Conservation (phyloP, 768 basidiomycete genomes). For the Suillus cothurnatus region DNA sequence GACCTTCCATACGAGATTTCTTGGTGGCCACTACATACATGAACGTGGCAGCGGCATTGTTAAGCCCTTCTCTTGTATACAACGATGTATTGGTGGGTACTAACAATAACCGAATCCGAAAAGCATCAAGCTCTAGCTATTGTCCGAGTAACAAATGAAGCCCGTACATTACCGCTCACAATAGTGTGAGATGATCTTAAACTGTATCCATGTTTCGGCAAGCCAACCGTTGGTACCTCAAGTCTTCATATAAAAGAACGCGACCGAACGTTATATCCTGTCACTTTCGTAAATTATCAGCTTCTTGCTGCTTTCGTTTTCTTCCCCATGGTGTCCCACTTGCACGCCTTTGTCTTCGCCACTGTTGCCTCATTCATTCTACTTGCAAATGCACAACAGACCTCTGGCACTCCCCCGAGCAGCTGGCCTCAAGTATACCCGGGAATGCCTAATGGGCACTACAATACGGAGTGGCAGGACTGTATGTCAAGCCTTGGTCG, state of each 20-base stretch:
- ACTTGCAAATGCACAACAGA: slow-evolving; percentile 24
- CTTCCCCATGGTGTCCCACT: slow-evolving; percentile 23
- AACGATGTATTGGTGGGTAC: neutral
- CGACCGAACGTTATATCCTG: neutral
- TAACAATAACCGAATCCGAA: neutral
- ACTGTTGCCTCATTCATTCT: slow-evolving; percentile 8
- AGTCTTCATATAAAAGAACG: slow-evolving; percentile 4
- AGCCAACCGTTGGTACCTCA: neutral
- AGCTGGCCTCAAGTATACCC: slow-evolving; percentile 45
- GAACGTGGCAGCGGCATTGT: neutral
- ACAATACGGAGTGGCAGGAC: slow-evolving; percentile 60
- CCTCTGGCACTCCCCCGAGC: slow-evolving; percentile 26
- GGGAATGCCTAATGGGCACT: slow-evolving; percentile 46
- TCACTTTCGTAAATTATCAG: slow-evolving; percentile 13
- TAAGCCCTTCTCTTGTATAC: neutral
- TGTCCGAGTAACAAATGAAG: slow-evolving; percentile 3
- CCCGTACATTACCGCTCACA: slow-evolving; percentile 5
- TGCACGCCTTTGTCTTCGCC: slow-evolving; percentile 14
- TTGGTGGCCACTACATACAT: neutral
- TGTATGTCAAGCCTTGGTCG: slow-evolving; percentile 42
- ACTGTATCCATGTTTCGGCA: slow-evolving; percentile 2
- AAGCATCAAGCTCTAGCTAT: neutral
- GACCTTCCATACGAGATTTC: neutral
- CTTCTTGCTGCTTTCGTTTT: slow-evolving; percentile 11
- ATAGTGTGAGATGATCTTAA: slow-evolving; percentile 15